phyloP scores from a whole-genome alignment of 306 rosid species.

The Carpinus viminea region DNA sequence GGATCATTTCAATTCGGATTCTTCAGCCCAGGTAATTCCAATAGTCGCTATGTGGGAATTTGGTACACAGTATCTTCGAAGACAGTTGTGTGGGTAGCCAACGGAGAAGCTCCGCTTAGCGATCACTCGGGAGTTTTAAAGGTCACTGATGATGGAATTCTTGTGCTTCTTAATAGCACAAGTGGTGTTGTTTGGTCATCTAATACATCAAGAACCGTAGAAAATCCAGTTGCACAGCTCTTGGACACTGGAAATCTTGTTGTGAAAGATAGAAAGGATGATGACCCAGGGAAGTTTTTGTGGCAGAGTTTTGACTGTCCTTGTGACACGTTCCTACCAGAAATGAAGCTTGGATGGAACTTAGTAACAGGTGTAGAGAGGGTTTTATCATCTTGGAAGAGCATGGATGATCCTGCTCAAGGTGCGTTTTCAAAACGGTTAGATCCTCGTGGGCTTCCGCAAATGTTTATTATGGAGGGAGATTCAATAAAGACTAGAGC shows the following conservation, averaged over 20 bases:
- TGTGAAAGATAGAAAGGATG: neutral
- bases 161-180: neutral
- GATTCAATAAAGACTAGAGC: neutral
- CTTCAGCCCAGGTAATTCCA: neutral
- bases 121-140: neutral
- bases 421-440: neutral
- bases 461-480: neutral
- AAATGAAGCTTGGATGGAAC: neutral
- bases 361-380: neutral
- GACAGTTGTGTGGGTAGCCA: neutral
- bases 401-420: neutral
- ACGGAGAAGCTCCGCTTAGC: neutral
- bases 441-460: neutral
- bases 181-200: neutral
- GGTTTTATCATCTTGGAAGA: neutral
- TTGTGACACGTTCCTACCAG: neutral
- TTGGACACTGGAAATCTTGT: neutral
- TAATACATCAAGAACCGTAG: neutral
- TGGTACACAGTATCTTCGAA: neutral
- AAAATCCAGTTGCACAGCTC: neutral
- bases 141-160: neutral
- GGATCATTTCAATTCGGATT: neutral
- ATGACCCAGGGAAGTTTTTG: neutral
- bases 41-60: neutral
- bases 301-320: conserved; percentile 3